Evolutionary conservation across 495 filamentous ascomycete species (phyloP).

Genomic region (Neurospora sp.): DNA sequence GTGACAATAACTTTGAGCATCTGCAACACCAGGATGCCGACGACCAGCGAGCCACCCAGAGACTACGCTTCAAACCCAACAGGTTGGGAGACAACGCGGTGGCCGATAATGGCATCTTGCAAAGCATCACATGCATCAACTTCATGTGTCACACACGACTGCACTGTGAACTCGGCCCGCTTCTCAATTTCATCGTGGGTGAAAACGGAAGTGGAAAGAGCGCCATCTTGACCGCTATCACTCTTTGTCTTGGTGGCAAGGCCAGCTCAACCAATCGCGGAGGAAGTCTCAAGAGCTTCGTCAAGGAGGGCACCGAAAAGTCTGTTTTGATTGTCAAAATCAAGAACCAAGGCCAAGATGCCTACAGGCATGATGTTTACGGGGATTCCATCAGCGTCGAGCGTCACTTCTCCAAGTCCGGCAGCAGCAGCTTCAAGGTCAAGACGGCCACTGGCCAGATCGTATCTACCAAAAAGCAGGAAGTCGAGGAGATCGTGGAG

Average conservation of each 20-base stretch:
- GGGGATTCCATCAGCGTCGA: constrained; percentile 84
- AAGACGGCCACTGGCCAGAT: constrained; percentile 62
- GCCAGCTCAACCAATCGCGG: constrained; percentile 92
- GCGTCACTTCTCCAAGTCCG: constrained; percentile 70
- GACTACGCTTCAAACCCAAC: constrained; percentile 46
- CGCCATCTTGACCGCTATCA: constrained; percentile 89
- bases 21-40: constrained; percentile 44
- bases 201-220: constrained; percentile 99
- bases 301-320: constrained; percentile 75
- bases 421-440: constrained; percentile 74
- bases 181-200: constrained; percentile 96
- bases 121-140: constrained; percentile 74
- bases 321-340: constrained; percentile 56
- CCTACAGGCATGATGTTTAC: constrained; percentile 73
- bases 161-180: constrained; percentile 69
- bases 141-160: constrained; percentile 91
- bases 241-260: constrained; percentile 87
- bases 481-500: constrained; percentile 90
- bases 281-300: constrained; percentile 80
- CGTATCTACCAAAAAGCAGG: constrained; percentile 71
- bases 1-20: constrained; percentile 43
- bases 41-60: constrained; percentile 62
- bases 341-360: constrained; percentile 78
- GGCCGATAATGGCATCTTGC: constrained; percentile 75
- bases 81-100: constrained; percentile 54